Conservation (phyloP, 2,329 filamentous ascomycete genomes). For the Ceratocystiopsis sp. region DNA sequence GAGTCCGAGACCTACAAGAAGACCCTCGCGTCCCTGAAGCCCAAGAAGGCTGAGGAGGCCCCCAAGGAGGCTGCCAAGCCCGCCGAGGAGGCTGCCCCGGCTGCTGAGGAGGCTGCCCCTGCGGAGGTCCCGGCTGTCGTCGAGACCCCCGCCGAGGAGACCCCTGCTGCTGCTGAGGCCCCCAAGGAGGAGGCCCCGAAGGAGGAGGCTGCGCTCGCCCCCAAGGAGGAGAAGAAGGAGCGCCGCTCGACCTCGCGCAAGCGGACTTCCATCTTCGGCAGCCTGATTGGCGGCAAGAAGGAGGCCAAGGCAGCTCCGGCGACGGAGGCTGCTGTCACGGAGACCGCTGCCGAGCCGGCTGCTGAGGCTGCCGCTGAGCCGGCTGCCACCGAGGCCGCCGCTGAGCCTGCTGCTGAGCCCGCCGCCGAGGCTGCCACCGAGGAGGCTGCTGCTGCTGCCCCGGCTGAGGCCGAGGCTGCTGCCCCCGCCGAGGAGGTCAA, state of each 20-base stretch:
- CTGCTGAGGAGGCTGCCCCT: slow-evolving; percentile 4
- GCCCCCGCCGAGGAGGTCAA: slow-evolving; percentile 13
- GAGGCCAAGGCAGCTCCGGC: slow-evolving; percentile 16
- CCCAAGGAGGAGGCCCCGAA: slow-evolving; percentile 15
- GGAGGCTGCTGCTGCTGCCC: slow-evolving; percentile 7
- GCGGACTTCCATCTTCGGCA: slow-evolving; percentile 46
- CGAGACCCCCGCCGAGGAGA: slow-evolving; percentile 1
- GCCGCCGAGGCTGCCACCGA: slow-evolving; percentile 14
- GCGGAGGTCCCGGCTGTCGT: not conserved
- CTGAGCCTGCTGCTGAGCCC: slow-evolving; percentile 18
- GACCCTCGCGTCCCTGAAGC: slow-evolving; percentile 54
- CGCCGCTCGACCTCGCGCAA: slow-evolving; percentile 48
- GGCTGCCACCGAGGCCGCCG: slow-evolving; percentile 18
- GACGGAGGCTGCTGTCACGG: slow-evolving; percentile 14
- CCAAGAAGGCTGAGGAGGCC: slow-evolving; percentile 25
- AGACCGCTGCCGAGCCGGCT: slow-evolving; percentile 16
- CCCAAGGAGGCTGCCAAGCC: slow-evolving; percentile 28
- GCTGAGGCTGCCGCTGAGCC: slow-evolving; percentile 15
- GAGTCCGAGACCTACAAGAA: slow-evolving; percentile 80
- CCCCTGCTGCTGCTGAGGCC: slow-evolving; percentile 15
- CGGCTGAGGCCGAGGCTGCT: slow-evolving; percentile 16
- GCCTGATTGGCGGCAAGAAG: slow-evolving; percentile 39
- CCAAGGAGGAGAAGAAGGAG: slow-evolving; percentile 36
- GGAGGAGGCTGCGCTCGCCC: slow-evolving; percentile 13
- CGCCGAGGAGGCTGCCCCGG: slow-evolving; percentile 19